A percentile compares a stretch with the other conserved stretches of the same genome.
Evolutionary conservation across 352 stramenopile genomes (phyloP).

Genomic region (Phytophthora sansomeana): DNA sequence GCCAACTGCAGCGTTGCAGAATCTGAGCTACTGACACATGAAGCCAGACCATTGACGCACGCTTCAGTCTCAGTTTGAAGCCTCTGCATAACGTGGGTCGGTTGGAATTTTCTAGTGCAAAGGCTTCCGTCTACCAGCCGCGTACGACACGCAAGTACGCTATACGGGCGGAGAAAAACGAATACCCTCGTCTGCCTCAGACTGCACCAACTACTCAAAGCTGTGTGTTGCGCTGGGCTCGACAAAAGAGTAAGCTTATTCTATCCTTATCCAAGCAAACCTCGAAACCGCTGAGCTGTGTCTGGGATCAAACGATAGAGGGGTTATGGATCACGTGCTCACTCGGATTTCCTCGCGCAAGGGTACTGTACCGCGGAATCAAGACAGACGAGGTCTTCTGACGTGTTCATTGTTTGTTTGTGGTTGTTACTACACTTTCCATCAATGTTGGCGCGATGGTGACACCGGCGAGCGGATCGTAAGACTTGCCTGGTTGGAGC

Average conservation of each 20-base stretch:
- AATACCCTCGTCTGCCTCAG: neutral
- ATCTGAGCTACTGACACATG: constrained; percentile 1
- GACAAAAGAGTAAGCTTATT: too few relatives aligned
- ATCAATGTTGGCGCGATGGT: constrained; percentile 27
- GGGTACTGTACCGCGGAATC: neutral
- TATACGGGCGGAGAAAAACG: constrained; percentile 6
- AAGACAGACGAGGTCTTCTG: constrained; percentile 9
- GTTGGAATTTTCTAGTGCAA: constrained; percentile 16
- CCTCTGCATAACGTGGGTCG: neutral
- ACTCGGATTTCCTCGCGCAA: constrained; percentile 5
- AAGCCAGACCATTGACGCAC: constrained; percentile 4
- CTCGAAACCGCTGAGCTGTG: neutral
- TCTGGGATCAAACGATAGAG: neutral
- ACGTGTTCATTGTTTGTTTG: constrained; percentile 29
- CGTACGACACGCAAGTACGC: constrained; percentile 5
- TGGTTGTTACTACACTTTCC: constrained; percentile 37
- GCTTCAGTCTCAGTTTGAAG: constrained; percentile 2
- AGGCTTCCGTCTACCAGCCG: constrained; percentile 6
- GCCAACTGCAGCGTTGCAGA: neutral
- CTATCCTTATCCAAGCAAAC: neutral
- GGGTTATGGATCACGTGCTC: constrained; percentile 4
- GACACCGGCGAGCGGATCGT: constrained; percentile 10
- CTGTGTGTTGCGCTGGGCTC: too few relatives aligned
- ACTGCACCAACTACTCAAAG: too few relatives aligned
- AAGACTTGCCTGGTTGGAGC: neutral